A percentile compares a stretch with the other conserved stretches of the same genome.
These are phyloP conservation scores for Hymenoscyphus linearis DNA, from an alignment of 2,329 filamentous ascomycete genomes.

Conservation along the genomic window DNA sequence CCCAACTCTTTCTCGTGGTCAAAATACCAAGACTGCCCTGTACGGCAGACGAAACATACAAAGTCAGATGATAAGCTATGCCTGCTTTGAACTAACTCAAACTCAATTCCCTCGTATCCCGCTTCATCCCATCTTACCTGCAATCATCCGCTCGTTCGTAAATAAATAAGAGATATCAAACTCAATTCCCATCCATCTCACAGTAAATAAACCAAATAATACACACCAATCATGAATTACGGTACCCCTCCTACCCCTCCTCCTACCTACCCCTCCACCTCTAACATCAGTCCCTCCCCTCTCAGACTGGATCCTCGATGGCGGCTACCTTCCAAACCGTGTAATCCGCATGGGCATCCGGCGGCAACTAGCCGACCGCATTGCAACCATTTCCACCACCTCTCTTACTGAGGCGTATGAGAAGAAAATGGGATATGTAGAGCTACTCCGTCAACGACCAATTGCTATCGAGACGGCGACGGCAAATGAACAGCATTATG, in stretches of 20 bases:
- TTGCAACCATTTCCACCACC: constrained; percentile 48
- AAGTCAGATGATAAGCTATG: constrained; percentile 19
- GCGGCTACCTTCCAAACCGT: constrained; percentile 57
- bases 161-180: neutral
- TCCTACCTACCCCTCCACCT: neutral
- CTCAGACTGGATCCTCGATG: constrained; percentile 55
- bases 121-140: no score
- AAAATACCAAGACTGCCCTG: constrained; percentile 2
- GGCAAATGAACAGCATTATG: constrained; percentile 57
- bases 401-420: constrained; percentile 48
- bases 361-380: constrained; percentile 57
- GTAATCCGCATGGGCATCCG: constrained; percentile 62
- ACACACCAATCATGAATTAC: constrained; percentile 25
- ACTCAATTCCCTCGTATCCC: neutral
- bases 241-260: constrained; percentile 15
- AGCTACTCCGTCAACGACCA: constrained; percentile 41
- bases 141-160: neutral
- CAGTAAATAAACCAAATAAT: neutral
- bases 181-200: neutral
- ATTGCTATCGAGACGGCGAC: constrained; percentile 7
- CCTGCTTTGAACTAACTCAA: neutral
- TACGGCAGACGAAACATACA: constrained; percentile 19
- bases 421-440: constrained; percentile 60
- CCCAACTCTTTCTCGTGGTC: neutral
- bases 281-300: constrained; percentile 7